Conservation (phyloP, 768 basidiomycete genomes). For the Tricholoma sp. region DNA sequence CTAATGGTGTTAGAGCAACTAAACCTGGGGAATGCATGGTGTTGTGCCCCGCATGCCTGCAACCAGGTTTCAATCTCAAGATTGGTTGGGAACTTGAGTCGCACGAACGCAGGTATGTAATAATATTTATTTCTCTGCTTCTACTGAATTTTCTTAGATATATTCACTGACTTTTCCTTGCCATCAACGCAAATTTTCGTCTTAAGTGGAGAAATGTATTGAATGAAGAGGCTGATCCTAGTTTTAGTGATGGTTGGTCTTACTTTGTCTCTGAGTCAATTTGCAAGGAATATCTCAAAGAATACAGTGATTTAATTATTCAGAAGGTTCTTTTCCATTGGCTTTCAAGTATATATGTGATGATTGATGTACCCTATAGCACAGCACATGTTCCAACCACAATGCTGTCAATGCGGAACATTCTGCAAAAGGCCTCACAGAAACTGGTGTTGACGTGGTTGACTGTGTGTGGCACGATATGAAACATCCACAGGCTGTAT, state of each 20-base stretch:
- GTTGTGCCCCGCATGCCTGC: no score
- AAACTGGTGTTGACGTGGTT: constrained; percentile 17
- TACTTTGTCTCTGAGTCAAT: constrained; percentile 7
- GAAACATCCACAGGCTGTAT: constrained; percentile 19
- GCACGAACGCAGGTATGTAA: constrained; percentile 7
- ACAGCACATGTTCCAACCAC: constrained; percentile 16
- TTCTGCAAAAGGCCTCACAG: constrained; percentile 16
- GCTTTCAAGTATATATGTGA: background rate
- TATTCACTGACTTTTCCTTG: constrained; percentile 2
- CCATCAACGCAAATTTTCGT: constrained; percentile 10
- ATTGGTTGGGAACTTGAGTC: constrained; percentile 15
- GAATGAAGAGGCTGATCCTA: constrained; percentile 1
- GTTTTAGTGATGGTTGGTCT: constrained; percentile 6
- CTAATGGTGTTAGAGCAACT: no score
- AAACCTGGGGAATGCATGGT: no score
- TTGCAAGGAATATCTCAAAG: constrained; percentile 9
- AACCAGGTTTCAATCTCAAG: constrained; percentile 20
- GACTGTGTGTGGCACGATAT: constrained; percentile 21
- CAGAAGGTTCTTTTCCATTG: background rate
- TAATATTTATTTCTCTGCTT: background rate
- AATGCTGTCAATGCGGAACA: constrained; percentile 12
- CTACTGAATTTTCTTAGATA: background rate
- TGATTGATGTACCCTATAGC: constrained; percentile 10
- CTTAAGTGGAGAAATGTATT: constrained; percentile 3
- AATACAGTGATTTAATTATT: constrained; percentile 3